phyloP scores from a whole-genome alignment of 1,284 basidiomycete genomes.

The Pyrrhoderma lamaoense region DNA sequence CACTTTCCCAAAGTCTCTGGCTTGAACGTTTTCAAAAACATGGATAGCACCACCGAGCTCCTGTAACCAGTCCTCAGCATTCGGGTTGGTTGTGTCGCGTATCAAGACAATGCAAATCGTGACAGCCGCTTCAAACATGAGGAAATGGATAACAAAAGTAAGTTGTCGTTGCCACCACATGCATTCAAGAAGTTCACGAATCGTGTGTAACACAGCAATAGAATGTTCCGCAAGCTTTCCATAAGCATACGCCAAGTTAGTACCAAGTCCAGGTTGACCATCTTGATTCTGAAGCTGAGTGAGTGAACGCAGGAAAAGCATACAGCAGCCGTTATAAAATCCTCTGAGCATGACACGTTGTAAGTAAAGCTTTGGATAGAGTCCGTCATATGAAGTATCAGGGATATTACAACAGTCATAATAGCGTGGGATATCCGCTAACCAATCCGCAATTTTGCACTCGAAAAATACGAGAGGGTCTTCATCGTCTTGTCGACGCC shows the following conservation, averaged over 20 bases:
- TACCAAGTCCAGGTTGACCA: background rate
- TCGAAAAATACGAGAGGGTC: constrained; percentile 5
- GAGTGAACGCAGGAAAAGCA: constrained; percentile 8
- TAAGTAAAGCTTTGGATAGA: constrained; percentile 19
- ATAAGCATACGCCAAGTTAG: constrained; percentile 13
- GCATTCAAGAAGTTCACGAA: constrained; percentile 13
- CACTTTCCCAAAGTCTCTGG: constrained; percentile 11
- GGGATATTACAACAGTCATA: constrained; percentile 21
- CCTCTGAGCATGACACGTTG: constrained; percentile 7
- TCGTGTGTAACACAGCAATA: constrained; percentile 19
- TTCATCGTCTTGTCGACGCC: background rate
- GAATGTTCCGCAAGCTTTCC: constrained; percentile 3
- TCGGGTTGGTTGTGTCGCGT: background rate
- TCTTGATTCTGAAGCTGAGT: constrained; percentile 19
- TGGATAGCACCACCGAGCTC: constrained; percentile 5
- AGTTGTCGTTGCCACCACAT: constrained; percentile 22
- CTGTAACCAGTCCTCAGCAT: constrained; percentile 7
- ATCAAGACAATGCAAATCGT: constrained; percentile 19
- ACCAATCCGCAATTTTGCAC: constrained; percentile 6
- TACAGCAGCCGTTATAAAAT: constrained; percentile 4
- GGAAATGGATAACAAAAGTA: constrained; percentile 24
- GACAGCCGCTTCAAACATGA: constrained; percentile 28
- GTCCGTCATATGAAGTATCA: constrained; percentile 3
- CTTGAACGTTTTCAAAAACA: constrained; percentile 3
- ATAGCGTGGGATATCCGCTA: background rate